Percentiles rank a stretch among this genome's conserved stretches.
These are phyloP conservation scores for Avena atlantica DNA, from an alignment of 176 grass and related monocot species.

Conservation along the genomic window DNA sequence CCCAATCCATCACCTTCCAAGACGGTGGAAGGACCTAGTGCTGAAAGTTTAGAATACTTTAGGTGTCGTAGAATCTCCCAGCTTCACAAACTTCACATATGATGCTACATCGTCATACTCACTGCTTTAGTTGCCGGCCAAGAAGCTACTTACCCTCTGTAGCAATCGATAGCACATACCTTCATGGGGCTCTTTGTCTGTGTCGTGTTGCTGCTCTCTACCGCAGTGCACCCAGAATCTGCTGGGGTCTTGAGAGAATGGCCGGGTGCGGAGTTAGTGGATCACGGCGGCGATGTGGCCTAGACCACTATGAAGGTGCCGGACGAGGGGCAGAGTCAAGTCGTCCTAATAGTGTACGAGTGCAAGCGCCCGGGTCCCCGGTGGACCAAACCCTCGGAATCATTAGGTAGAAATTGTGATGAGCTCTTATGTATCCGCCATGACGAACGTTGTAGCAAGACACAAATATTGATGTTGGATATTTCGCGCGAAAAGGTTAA, in stretches of 20 bases:
- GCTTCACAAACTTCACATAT: too few species aligned
- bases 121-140: too few species aligned
- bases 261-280: neutral
- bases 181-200: slow-evolving; percentile 16
- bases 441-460: neutral
- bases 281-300: neutral
- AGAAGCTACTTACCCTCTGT: neutral
- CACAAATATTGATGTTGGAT: too few species aligned
- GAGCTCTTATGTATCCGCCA: neutral
- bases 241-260: slow-evolving; percentile 39
- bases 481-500: neutral
- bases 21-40: too few species aligned
- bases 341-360: slow-evolving; percentile 14
- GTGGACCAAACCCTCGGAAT: slow-evolving; percentile 68
- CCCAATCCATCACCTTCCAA: too few species aligned
- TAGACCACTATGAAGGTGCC: slow-evolving; percentile 6
- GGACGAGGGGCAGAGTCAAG: neutral
- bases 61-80: too few species aligned
- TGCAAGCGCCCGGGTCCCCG: too few species aligned
- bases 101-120: too few species aligned
- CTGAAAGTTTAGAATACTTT: too few species aligned
- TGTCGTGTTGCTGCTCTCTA: slow-evolving; percentile 48
- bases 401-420: slow-evolving; percentile 31
- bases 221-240: neutral
- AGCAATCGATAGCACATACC: slow-evolving; percentile 46